Percentiles rank a stretch among this genome's conserved stretches.
These are phyloP conservation scores for Coemansia aciculifera DNA, from an alignment of 192 early-diverging fungal species.

Conservation along the genomic window DNA sequence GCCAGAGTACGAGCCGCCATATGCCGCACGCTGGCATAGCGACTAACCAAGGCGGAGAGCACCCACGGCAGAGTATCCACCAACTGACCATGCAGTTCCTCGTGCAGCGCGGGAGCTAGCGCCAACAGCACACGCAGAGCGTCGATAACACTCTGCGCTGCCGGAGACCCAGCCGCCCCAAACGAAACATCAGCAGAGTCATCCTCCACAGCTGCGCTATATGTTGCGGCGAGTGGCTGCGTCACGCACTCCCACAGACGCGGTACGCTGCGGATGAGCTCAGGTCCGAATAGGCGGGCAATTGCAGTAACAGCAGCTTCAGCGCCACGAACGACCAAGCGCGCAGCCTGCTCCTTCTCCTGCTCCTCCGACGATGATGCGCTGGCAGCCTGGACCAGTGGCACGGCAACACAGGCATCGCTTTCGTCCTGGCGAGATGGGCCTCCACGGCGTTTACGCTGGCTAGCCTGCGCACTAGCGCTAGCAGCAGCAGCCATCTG, in stretches of 20 bases:
- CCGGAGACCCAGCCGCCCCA: not conserved
- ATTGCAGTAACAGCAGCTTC: slow-evolving; percentile 43
- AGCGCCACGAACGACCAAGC: slow-evolving; percentile 68
- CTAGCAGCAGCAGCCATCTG: slow-evolving; percentile 42
- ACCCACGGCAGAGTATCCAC: slow-evolving; percentile 65
- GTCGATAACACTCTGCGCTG: slow-evolving; percentile 72
- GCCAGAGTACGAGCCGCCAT: slow-evolving; percentile 79
- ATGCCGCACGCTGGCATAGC: slow-evolving; percentile 73
- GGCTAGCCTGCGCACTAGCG: slow-evolving; percentile 44
- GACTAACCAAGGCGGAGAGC: slow-evolving; percentile 63
- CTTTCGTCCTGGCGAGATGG: not conserved
- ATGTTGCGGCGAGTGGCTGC: slow-evolving; percentile 23
- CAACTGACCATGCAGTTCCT: slow-evolving; percentile 56
- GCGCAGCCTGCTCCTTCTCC: slow-evolving; percentile 55
- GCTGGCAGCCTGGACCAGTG: slow-evolving; percentile 20
- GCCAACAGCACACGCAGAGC: slow-evolving; percentile 71
- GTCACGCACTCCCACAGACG: slow-evolving; percentile 50
- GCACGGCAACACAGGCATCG: slow-evolving; percentile 14
- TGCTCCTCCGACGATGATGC: slow-evolving; percentile 33
- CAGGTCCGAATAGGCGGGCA: slow-evolving; percentile 39
- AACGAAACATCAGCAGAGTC: slow-evolving; percentile 28
- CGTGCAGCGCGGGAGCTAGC: slow-evolving; percentile 61
- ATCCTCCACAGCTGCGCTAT: not conserved
- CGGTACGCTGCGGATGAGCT: slow-evolving; percentile 31
- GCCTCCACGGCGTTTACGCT: slow-evolving; percentile 29